Base-by-base conservation (phyloP, 164 flowering plant species). In the Buxus sempervirens region DNA sequence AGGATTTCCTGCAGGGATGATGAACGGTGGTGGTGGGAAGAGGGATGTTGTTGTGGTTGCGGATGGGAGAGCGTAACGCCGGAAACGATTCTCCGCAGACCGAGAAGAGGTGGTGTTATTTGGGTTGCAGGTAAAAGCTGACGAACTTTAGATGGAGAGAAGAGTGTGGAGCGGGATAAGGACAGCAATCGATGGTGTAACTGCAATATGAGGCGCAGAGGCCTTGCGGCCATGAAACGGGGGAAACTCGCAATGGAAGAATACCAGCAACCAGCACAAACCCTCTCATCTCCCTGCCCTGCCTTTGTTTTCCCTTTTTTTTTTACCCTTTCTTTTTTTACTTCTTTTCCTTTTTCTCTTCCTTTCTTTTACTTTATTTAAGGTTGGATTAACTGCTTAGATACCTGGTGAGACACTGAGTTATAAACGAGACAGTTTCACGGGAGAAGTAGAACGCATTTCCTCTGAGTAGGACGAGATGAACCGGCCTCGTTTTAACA, bases 211-310 rank as follows among this genome's bases (percentile, higher is more conserved):
- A 79, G 72, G 54, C 72, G 72, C 27, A 77, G 74, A 21, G 91
- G 88, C 89, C 95, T 80, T 76, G 71, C 83, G 88, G 91, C 91
- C 90, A 89, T 89, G 77, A 81, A 83, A 70, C 20, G 69, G 64
- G 18, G 62, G 26, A 27, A 27, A 13, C 21, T 19, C 21, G 21
- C 21, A 21, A 23, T 5, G 9, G n/a, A n/a, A 53, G 9, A 41
- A 51, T 9, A n/a, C 20, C 4, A 25, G 9, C 20, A 32, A 7
- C 38, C 3, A 32, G 5, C 38, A 32, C 15, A n/a, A 9, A 60
- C 62, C n/a, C n/a, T 6, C 64, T 41, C 28, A 15, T 36, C 21
- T 32, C 19, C 22, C 64, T 38, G 22, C 38, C 25, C 59, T 36
- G 49, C 21, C 60, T 59, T 22, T 36, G 27, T 21, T 68, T 42